A percentile compares a stretch with the other conserved stretches of the same genome.
These are phyloP conservation scores for Blastomyces parvus DNA, from an alignment of 2,329 filamentous ascomycete genomes.

Conservation along the genomic window DNA sequence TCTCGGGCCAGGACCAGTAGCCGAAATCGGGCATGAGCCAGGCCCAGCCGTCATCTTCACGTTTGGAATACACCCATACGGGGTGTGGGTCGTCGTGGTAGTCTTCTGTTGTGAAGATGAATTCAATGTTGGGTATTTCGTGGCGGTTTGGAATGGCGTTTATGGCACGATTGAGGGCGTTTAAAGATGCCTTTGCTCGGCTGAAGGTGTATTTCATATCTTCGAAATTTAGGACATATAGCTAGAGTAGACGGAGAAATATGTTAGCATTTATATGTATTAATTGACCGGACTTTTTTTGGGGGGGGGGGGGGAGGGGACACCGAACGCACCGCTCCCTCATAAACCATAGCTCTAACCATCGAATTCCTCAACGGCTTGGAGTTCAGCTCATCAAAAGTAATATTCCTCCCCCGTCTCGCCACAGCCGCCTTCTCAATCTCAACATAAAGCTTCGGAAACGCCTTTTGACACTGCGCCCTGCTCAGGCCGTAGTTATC, in stretches of 20 bases:
- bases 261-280: not conserved
- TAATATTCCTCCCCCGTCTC: conserved; percentile 21
- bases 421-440: conserved; percentile 26
- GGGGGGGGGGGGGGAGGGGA: no score
- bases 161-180: conserved; percentile 42
- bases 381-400: conserved; percentile 29
- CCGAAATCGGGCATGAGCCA: conserved; percentile 49
- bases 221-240: conserved; percentile 31
- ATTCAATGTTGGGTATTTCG: conserved; percentile 41
- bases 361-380: conserved; percentile 27
- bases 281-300: not conserved
- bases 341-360: conserved; percentile 29
- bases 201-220: conserved; percentile 28
- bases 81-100: conserved; percentile 27
- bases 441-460: conserved; percentile 33
- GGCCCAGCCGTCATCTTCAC: conserved; percentile 29
- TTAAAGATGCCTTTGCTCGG: conserved; percentile 36
- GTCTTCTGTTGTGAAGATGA: conserved; percentile 42
- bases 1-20: conserved; percentile 46
- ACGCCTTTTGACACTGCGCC: conserved; percentile 32
- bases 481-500: conserved; percentile 30
- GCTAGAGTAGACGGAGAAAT: conserved; percentile 16
- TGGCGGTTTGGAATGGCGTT: conserved; percentile 30
- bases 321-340: conserved; percentile 26
- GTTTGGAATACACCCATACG: conserved; percentile 39